Conservation (phyloP, 2,329 filamentous ascomycete species). For the Trichoderma semiorbis region DNA sequence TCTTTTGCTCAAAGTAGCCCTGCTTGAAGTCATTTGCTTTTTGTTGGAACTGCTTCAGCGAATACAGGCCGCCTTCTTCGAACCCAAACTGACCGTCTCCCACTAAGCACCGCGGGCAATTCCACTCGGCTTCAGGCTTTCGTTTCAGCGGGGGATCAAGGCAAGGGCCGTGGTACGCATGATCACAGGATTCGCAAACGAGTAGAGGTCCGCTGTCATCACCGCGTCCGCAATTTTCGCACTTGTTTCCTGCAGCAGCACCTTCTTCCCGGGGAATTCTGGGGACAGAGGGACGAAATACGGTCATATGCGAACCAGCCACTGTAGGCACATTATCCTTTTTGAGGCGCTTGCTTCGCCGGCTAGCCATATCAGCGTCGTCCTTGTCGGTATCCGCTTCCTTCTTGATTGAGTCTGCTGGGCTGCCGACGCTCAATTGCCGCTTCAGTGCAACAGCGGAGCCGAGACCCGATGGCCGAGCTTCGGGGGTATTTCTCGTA, state of each 20-base stretch:
- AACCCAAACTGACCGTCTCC: conserved; percentile 97
- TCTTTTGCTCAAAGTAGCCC: conserved; percentile 85
- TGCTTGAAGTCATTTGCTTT: conserved; percentile 95
- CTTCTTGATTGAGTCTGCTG: conserved; percentile 44
- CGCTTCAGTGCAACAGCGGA: conserved; percentile 69
- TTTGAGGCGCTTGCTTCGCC: conserved; percentile 89
- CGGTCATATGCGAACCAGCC: conserved; percentile 93
- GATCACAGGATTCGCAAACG: conserved; percentile 87
- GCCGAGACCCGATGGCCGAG: conserved; percentile 52
- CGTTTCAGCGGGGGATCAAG: conserved; percentile 79
- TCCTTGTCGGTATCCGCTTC: conserved; percentile 49
- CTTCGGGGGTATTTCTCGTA: conserved; percentile 62
- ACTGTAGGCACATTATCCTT: conserved; percentile 79
- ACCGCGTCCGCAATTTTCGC: conserved; percentile 79
- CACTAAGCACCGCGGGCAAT: conserved; percentile 90
- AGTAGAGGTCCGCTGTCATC: conserved; percentile 70
- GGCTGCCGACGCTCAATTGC: conserved; percentile 61
- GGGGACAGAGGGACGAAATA: conserved; percentile 78
- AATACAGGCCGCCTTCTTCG: conserved; percentile 94
- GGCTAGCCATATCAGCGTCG: conserved; percentile 63
- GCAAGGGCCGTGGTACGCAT: conserved; percentile 81
- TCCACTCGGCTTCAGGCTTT: conserved; percentile 83
- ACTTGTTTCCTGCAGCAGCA: conserved; percentile 58
- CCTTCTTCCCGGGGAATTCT: conserved; percentile 57
- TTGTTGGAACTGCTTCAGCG: conserved; percentile 91